phyloP scores from a whole-genome alignment of 495 filamentous ascomycete species.

The Diplogelasinospora grovesii region DNA sequence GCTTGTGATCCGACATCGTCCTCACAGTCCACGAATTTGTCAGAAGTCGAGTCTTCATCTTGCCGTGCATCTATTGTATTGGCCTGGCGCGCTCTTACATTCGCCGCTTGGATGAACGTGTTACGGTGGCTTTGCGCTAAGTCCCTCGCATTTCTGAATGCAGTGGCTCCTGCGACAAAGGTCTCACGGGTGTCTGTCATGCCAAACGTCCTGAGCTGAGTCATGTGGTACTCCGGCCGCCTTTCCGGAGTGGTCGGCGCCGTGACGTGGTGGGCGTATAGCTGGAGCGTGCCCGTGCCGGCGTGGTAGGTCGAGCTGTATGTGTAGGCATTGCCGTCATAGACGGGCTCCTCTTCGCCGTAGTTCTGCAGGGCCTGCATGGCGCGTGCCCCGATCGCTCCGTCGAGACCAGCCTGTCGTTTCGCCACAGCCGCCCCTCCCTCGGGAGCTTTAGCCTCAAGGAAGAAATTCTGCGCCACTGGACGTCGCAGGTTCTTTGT shows the following conservation, averaged over 20 bases:
- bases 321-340: conserved; percentile 31
- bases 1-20: conserved; percentile 7
- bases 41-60: conserved; percentile 7
- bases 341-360: conserved; percentile 24
- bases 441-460: conserved; percentile 31
- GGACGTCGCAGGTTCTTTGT: conserved; percentile 28
- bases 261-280: conserved; percentile 32
- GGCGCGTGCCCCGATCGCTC: conserved; percentile 39
- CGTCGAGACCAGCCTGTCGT: conserved; percentile 37
- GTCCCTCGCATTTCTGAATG: too few species aligned
- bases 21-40: conserved; percentile 17
- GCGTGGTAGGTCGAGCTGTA: conserved; percentile 31
- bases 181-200: too few species aligned
- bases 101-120: too few species aligned
- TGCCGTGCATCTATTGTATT: conserved; percentile 7
- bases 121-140: too few species aligned
- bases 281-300: conserved; percentile 24
- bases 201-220: conserved; percentile 19
- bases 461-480: conserved; percentile 36
- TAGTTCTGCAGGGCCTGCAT: conserved; percentile 42
- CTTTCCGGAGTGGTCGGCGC: conserved; percentile 13
- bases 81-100: too few species aligned
- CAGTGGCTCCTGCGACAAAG: too few species aligned
- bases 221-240: conserved; percentile 43
- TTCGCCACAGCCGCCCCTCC: conserved; percentile 25